phyloP scores from a whole-genome alignment of 75 land plant genomes.

The Cryptomeria japonica region DNA sequence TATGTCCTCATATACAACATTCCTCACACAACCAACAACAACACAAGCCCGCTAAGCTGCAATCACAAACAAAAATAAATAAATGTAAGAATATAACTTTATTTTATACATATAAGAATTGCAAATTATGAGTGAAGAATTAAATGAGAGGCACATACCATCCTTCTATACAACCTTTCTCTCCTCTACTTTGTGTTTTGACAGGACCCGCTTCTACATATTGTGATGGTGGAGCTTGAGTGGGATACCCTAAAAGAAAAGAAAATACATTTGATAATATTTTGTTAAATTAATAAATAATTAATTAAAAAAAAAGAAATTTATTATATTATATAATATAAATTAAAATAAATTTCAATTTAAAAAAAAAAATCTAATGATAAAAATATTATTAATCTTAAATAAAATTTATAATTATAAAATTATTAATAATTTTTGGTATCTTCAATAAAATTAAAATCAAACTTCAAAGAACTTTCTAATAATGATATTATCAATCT shows the following conservation, averaged over 20 bases:
- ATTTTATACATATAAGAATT: not conserved
- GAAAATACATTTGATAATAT: no score
- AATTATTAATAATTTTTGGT: no score
- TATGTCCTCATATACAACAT: not conserved
- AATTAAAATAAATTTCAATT: no score
- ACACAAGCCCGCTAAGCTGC: not conserved
- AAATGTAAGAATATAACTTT: not conserved
- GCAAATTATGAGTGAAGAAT: not conserved
- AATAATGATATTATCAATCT: no score
- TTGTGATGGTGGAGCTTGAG: slow-evolving; percentile 1
- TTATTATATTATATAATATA: no score
- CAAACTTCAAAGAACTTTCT: no score
- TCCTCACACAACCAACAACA: not conserved
- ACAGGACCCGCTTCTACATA: not conserved
- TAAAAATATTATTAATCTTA: no score
- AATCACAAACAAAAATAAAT: not conserved
- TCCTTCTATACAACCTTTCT: not conserved
- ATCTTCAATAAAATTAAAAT: no score
- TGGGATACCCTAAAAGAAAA: not conserved
- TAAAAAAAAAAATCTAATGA: no score
- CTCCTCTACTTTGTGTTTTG: not conserved
- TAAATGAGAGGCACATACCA: not conserved
- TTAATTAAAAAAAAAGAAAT: no score
- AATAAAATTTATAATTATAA: no score
- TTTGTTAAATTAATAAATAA: no score